Base-by-base conservation (phyloP, 352 stramenopile genomes). In the Globisporangium viniferum region DNA sequence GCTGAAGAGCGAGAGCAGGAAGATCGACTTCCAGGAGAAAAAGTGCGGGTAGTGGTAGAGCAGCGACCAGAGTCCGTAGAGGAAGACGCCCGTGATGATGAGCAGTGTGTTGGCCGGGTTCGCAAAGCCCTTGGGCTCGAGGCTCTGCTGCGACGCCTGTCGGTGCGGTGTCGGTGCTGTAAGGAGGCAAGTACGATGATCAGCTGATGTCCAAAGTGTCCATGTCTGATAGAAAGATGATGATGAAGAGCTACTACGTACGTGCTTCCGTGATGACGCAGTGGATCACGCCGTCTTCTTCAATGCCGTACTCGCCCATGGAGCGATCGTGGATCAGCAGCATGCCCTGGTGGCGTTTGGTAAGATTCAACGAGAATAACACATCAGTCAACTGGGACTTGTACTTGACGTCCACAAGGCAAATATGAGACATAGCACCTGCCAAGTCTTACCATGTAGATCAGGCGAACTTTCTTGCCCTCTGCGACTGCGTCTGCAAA, bases 241-340 rank as follows among this genome's bases (percentile, higher is more conserved):
- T 22, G 10, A 10, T n/a, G 48, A 69, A 41, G 59, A 9, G 14
- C 1, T 5, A 27, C 2, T 12, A 89, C 83, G 66, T 80, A 92
- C 83, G 76, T 29, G 79, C 77, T 62, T 91, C 78, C 0, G 82
- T 92, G 72, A 94, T 78, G 31, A 94, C 82, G 65, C 76, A 80
- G 68, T 94, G 82, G 62, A 94, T 89, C 20, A 94, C 84, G 6
- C 84, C 81, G 58, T 86, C 77, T 53, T 91, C 80, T 68, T 91
- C 84, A 56, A 92, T 91, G 51, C 84, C 79, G 59, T 90, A 94
- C 62, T 91, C 82, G n/a, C 84, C 82, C 81, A 94, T 90, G 0
- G 74, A 79, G 14, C 81, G 81, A 60, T 76, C 80, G 27, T 71
- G 73, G 36, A 88, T 71, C 20, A 94, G 71, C 58, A 94, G 71